Percentiles rank a stretch among this genome's conserved stretches.
Conservation (phyloP, 208 protist species). For the Trypanosoma lewisi region DNA sequence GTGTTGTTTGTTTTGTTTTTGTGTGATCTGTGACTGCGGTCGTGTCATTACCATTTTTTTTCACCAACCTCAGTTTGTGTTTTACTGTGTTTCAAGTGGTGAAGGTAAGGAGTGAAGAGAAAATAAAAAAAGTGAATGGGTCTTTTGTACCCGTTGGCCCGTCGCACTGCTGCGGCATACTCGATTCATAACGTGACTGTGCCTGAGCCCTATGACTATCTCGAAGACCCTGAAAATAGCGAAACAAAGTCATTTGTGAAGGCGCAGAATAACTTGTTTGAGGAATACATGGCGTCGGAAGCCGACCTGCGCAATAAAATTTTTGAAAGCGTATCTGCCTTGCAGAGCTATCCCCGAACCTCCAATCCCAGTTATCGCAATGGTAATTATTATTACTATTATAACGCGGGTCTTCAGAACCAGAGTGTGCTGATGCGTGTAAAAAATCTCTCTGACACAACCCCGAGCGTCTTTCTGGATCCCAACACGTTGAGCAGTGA, state of each 20-base stretch:
- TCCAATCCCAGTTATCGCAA: conserved; percentile 56
- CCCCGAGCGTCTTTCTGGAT: conserved; percentile 83
- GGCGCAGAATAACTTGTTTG: conserved; percentile 78
- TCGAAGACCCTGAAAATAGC: conserved; percentile 85
- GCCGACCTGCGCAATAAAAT: conserved; percentile 52
- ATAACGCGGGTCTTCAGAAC: conserved; percentile 93
- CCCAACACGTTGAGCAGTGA: conserved; percentile 86
- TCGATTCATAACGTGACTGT: conserved; percentile 69
- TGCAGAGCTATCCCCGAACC: conserved; percentile 84
- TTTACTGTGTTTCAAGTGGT: background rate
- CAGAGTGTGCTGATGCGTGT: conserved; percentile 73
- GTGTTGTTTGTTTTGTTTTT: background rate
- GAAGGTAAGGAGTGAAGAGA: background rate
- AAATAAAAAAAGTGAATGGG: conserved; percentile 21
- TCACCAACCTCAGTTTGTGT: background rate
- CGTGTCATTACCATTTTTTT: conserved; percentile 2
- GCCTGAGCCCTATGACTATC: conserved; percentile 91
- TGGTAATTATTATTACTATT: conserved; percentile 81
- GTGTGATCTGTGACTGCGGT: background rate
- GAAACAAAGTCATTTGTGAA: conserved; percentile 90
- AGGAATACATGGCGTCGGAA: conserved; percentile 59
- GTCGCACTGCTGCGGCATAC: conserved; percentile 64
- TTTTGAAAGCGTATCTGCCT: conserved; percentile 42
- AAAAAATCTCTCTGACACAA: conserved; percentile 29
- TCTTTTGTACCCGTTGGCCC: conserved; percentile 47